Percentiles rank a stretch among this genome's conserved stretches.
These are phyloP conservation scores for Porcisia deanei DNA, from an alignment of 208 protist species.

Conservation along the genomic window DNA sequence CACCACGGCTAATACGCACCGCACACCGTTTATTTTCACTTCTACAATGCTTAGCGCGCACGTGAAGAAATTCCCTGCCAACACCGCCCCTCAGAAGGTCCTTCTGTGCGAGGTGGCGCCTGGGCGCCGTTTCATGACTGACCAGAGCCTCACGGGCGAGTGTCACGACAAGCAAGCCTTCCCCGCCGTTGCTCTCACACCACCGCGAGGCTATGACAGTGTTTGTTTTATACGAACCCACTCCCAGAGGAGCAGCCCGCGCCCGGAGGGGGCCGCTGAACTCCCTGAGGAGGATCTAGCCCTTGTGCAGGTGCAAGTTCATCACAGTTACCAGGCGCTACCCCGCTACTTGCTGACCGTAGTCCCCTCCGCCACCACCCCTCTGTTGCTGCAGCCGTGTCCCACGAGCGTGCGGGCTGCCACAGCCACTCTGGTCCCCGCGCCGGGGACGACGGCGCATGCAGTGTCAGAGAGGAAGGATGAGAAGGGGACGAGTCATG, in stretches of 20 bases:
- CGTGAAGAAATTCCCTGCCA: constrained; percentile 31
- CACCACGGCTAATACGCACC: constrained; percentile 14
- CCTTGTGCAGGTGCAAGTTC: constrained; percentile 41
- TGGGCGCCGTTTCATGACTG: constrained; percentile 38
- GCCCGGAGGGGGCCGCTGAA: constrained; percentile 13
- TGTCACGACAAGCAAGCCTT: constrained; percentile 13
- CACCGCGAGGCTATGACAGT: constrained; percentile 49
- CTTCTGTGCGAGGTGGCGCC: constrained; percentile 75
- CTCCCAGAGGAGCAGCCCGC: constrained; percentile 11
- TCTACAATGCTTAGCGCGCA: constrained; percentile 50
- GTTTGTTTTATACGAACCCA: constrained; percentile 31
- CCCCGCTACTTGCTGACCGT: constrained; percentile 72
- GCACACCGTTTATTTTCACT: constrained; percentile 57
- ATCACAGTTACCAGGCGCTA: constrained; percentile 62
- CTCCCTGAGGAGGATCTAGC: constrained; percentile 12
- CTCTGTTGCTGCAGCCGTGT: not conserved
- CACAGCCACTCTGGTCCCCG: constrained; percentile 18
- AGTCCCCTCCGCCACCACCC: not conserved
- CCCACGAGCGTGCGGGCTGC: constrained; percentile 1
- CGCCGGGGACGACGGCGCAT: constrained; percentile 16
- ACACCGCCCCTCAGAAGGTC: constrained; percentile 43
- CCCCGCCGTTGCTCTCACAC: constrained; percentile 3
- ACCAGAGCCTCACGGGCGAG: constrained; percentile 30
- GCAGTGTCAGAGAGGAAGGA: constrained; percentile 11
- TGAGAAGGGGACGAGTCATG: not conserved